These are phyloP conservation scores for Stromatinia cepivora DNA, from an alignment of 2,329 filamentous ascomycete species.

Conservation along the genomic window DNA sequence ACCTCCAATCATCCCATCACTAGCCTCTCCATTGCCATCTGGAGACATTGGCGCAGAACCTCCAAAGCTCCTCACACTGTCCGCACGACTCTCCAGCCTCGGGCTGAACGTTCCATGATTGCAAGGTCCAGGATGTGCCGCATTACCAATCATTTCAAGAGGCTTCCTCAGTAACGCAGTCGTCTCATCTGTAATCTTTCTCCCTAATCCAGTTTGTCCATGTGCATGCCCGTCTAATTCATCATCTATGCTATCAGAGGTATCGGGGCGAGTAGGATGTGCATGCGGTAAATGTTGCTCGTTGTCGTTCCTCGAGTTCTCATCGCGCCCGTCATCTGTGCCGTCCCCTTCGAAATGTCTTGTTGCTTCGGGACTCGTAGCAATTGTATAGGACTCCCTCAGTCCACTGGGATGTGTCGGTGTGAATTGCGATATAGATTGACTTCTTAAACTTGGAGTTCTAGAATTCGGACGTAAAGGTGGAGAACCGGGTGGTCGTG, in stretches of 20 bases:
- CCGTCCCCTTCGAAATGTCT: slow-evolving; percentile 27
- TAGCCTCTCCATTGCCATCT: slow-evolving; percentile 26
- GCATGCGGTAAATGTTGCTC: slow-evolving; percentile 29
- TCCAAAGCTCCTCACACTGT: slow-evolving; percentile 35
- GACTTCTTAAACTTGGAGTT: slow-evolving; percentile 19
- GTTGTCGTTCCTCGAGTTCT: not conserved
- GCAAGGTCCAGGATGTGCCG: slow-evolving; percentile 49
- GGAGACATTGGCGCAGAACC: slow-evolving; percentile 28
- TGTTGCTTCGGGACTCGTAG: slow-evolving; percentile 29
- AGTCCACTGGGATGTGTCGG: slow-evolving; percentile 37
- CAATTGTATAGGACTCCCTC: slow-evolving; percentile 37
- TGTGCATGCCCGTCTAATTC: slow-evolving; percentile 23
- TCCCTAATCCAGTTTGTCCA: slow-evolving; percentile 21
- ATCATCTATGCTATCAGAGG: slow-evolving; percentile 27
- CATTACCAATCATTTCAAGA: slow-evolving; percentile 33
- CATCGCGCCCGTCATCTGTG: slow-evolving; percentile 22
- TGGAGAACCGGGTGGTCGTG: slow-evolving; percentile 15
- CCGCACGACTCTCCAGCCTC: slow-evolving; percentile 48
- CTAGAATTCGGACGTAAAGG: slow-evolving; percentile 9
- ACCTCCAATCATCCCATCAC: slow-evolving; percentile 31
- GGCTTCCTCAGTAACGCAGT: slow-evolving; percentile 53
- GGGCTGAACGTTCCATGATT: slow-evolving; percentile 78
- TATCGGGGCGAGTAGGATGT: slow-evolving; percentile 29
- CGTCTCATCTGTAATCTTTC: slow-evolving; percentile 46
- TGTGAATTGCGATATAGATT: slow-evolving; percentile 21